phyloP scores from a whole-genome alignment of 2,329 filamentous ascomycete species.

The Curvularia sp. region DNA sequence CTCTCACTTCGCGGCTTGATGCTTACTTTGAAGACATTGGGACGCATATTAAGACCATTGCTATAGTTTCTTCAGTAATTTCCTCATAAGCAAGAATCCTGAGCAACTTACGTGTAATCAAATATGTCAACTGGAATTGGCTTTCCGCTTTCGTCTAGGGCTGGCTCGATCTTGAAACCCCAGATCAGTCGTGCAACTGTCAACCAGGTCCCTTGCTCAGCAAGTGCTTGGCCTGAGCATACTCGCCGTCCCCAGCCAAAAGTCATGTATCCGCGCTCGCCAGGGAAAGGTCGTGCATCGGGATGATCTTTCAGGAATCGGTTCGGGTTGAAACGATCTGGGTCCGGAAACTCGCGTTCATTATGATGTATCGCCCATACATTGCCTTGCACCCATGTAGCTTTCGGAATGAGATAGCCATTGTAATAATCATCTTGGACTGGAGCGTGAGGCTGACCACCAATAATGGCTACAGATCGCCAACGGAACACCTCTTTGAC shows the following conservation, averaged over 20 bases:
- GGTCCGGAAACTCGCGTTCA: conserved; percentile 47
- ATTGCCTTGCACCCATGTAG: conserved; percentile 50
- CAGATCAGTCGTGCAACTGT: conserved; percentile 64
- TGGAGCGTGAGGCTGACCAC: conserved; percentile 47
- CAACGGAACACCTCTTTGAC: conserved; percentile 48
- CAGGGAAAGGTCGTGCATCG: conserved; percentile 42
- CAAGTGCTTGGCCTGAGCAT: conserved; percentile 65
- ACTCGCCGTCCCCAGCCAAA: conserved; percentile 65
- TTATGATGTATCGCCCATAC: conserved; percentile 54
- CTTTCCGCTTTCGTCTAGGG: conserved; percentile 52
- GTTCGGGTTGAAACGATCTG: conserved; percentile 48
- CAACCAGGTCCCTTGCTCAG: conserved; percentile 67
- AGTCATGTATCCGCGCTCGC: conserved; percentile 60
- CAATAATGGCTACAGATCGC: conserved; percentile 46
- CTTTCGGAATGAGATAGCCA: conserved; percentile 50
- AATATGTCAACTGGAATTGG: conserved; percentile 64
- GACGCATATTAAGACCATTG: conserved; percentile 66
- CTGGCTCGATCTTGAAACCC: conserved; percentile 61
- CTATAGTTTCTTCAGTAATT: conserved; percentile 37
- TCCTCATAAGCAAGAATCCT: not conserved
- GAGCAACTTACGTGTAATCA: conserved; percentile 56
- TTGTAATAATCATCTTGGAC: conserved; percentile 47
- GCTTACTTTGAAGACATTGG: conserved; percentile 62
- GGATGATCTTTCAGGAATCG: conserved; percentile 37
- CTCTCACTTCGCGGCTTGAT: conserved; percentile 59